Conservation (phyloP, 768 basidiomycete species). For the Serendipita sp. region DNA sequence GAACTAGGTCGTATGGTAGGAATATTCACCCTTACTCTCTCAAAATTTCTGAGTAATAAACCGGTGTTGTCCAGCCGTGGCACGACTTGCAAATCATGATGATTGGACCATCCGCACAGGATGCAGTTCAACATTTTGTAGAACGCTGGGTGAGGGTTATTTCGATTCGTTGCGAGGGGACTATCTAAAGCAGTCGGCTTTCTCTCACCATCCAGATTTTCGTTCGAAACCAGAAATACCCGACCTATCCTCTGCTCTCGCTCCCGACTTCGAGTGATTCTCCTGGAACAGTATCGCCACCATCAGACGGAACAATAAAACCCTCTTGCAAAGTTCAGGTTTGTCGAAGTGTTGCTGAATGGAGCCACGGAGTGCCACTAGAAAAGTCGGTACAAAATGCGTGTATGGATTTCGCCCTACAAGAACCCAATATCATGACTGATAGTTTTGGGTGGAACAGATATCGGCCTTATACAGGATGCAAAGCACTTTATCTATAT, state of each 20-base stretch:
- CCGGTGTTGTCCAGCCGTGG: background rate
- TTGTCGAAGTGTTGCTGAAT: slow-evolving; percentile 76
- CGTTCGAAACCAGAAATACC: background rate
- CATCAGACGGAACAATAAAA: background rate
- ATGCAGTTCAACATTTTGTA: slow-evolving; percentile 86
- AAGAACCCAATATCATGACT: slow-evolving; percentile 1
- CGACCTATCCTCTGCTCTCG: background rate
- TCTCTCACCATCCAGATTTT: background rate
- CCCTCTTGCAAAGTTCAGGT: slow-evolving; percentile 61
- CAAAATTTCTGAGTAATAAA: background rate
- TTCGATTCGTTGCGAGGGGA: background rate
- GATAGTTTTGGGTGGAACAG: slow-evolving; percentile 22
- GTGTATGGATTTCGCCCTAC: slow-evolving; percentile 41
- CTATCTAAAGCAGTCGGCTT: background rate
- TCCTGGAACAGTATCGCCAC: slow-evolving; percentile 11
- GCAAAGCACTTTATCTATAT: slow-evolving; percentile 87
- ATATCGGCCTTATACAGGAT: slow-evolving; percentile 65
- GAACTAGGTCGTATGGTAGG: background rate
- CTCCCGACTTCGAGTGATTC: slow-evolving; percentile 28
- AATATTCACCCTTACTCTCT: background rate
- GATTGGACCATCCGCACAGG: slow-evolving; percentile 66
- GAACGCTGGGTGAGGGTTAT: slow-evolving; percentile 45
- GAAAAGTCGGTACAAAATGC: slow-evolving; percentile 91
- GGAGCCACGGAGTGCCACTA: slow-evolving; percentile 83
- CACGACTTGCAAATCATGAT: slow-evolving; percentile 57